Evolutionary conservation across 345 rosid genomes (phyloP).

Genomic region (Lepidium didymum): DNA sequence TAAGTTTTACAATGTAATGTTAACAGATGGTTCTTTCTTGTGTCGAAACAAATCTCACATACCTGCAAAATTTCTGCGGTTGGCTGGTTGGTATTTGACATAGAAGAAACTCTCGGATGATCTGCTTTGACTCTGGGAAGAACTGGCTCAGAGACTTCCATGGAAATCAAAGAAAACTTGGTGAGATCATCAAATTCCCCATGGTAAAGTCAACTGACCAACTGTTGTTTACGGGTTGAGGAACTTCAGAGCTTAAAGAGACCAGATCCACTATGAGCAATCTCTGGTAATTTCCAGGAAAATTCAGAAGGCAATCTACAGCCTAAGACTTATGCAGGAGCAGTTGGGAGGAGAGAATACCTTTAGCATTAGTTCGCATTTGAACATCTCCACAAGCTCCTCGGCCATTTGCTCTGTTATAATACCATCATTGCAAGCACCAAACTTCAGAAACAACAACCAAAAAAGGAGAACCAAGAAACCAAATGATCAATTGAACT

Average conservation of each 20-base stretch:
- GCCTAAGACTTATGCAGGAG: not conserved
- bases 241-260: slow-evolving; percentile 40
- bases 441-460: slow-evolving; percentile 2
- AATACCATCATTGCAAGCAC: not conserved
- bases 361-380: slow-evolving; percentile 65
- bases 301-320: not conserved
- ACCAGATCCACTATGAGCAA: slow-evolving; percentile 50
- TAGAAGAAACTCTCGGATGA: slow-evolving; percentile 22
- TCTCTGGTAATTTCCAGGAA: slow-evolving; percentile 37
- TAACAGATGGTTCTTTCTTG: not conserved
- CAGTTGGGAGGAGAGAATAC: slow-evolving; percentile 23
- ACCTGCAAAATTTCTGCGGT: slow-evolving; percentile 61
- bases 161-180: slow-evolving; percentile 41
- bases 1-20: not conserved
- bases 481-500: not conserved
- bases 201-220: slow-evolving; percentile 70
- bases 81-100: slow-evolving; percentile 33
- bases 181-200: slow-evolving; percentile 65
- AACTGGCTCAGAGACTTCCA: slow-evolving; percentile 40
- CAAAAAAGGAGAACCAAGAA: not conserved
- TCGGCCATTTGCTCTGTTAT: slow-evolving; percentile 63
- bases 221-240: slow-evolving; percentile 26
- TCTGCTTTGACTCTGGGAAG: slow-evolving; percentile 41
- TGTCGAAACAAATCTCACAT: not conserved
- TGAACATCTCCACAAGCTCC: slow-evolving; percentile 75